phyloP scores from a whole-genome alignment of 2,329 filamentous ascomycete genomes.

The Xylariaceae sp. region DNA sequence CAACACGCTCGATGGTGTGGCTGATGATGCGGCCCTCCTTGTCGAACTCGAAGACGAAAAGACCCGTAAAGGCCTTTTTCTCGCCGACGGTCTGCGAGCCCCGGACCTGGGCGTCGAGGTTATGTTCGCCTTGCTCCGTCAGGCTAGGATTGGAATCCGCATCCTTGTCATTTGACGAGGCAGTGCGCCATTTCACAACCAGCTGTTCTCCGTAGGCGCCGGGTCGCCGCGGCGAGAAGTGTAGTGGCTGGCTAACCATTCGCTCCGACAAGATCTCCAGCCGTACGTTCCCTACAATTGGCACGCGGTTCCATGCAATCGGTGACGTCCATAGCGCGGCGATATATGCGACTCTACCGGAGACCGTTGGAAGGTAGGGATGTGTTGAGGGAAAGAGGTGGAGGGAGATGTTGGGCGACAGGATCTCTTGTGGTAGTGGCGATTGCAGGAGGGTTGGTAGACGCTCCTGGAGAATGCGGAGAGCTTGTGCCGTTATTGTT shows the following conservation, averaged over 20 bases:
- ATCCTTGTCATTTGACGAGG: conserved; percentile 50
- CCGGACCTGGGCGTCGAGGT: conserved; percentile 45
- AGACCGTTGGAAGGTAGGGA: conserved; percentile 89
- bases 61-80: conserved; percentile 81
- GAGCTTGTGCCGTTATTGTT: conserved; percentile 51
- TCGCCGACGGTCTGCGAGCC: conserved; percentile 55
- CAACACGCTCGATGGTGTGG: conserved; percentile 93
- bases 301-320: conserved; percentile 92
- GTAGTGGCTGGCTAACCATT: conserved; percentile 70
- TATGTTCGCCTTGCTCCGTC: conserved; percentile 40
- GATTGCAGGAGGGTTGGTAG: conserved; percentile 72
- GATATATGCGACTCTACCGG: conserved; percentile 86
- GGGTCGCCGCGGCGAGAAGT: conserved; percentile 55
- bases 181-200: conserved; percentile 87
- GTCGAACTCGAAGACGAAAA: conserved; percentile 98
- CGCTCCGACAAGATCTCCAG: conserved; percentile 89
- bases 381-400: conserved; percentile 79
- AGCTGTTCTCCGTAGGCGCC: conserved; percentile 76
- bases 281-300: conserved; percentile 87
- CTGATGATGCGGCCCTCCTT: conserved; percentile 80
- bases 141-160: conserved; percentile 43
- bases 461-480: conserved; percentile 69
- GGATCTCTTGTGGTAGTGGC: conserved; percentile 75
- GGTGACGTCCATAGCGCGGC: conserved; percentile 96
- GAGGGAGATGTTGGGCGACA: conserved; percentile 75